Evolutionary conservation across 495 filamentous ascomycete species (phyloP), one percentile per base, ranked within the genome.

Genomic region (Darksidea phi): DNA sequence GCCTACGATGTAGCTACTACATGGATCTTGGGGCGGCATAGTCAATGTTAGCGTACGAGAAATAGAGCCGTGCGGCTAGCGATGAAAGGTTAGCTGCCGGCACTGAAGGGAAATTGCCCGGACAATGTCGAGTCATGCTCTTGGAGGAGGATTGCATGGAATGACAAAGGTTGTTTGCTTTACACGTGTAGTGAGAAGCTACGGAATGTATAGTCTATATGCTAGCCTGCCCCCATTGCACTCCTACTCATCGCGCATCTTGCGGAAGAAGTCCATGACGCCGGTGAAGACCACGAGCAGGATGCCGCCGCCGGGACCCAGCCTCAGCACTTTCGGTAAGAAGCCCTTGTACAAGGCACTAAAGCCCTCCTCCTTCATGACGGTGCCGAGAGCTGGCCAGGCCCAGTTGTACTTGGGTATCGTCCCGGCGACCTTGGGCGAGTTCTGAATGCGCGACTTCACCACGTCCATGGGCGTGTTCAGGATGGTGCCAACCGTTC

Each of bases 401-500:
- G 94, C 95, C 94, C 94, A 98, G 80, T 96, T 96, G 77, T 98
- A 98, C 81, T 97, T 98, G 63, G 87, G 88, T 18, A 83, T 75
- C 49, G 82, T 77, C 17, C 94, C 95, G 45, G 88, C 72, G 20
- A 96, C 78, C 75, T 88, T 91, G 67, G 88, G 78, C 52, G 80
- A 88, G 78, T 97, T 97, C 75, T 98, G 94, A 70, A 98, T 97
- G 25, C 94, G 86, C 26, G 88, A 91, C 82, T 98, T 98, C 74
- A 97, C 91, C 15, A 98, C 94, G 71, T 98, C 94, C 84, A 96
- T 86, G 6, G 94, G 93, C 12, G 94, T 98, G 78, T 98, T 98
- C 65, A 98, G 71, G 36, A 98, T 80, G 2, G 94, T 98, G 69
- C 94, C 94, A 24, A 95, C 81, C 5, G 90, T 96, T 62, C 94